Evolutionary conservation across 2,329 filamentous ascomycete genomes (phyloP).

Genomic region (Alternaria sp.): DNA sequence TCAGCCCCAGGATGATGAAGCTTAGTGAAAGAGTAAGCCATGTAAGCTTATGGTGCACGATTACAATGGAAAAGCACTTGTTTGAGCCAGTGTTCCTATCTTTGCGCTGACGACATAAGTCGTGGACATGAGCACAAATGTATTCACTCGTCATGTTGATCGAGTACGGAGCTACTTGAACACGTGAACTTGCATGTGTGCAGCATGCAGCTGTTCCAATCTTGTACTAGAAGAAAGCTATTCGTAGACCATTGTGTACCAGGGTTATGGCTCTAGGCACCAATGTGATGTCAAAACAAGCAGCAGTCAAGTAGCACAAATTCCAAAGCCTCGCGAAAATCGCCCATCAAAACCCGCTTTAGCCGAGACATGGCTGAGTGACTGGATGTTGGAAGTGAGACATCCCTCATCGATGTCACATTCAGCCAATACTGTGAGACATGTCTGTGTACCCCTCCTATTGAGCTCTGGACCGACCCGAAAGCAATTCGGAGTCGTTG

Average conservation of each 20-base stretch:
- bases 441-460: background rate
- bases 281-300: background rate
- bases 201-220: background rate
- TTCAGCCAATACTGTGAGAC: background rate
- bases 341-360: background rate
- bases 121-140: background rate
- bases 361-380: background rate
- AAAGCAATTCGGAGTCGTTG: background rate
- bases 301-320: background rate
- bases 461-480: background rate
- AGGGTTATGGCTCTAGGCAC: background rate
- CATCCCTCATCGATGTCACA: background rate
- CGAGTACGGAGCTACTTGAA: background rate
- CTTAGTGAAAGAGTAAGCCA: background rate
- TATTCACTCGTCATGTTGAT: background rate
- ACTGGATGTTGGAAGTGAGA: background rate
- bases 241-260: background rate
- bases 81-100: background rate
- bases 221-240: background rate
- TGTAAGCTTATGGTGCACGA: background rate
- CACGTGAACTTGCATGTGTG: background rate
- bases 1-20: background rate
- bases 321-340: background rate
- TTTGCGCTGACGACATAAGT: background rate
- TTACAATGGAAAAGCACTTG: background rate